Evolutionary conservation across 1,284 basidiomycete genomes (phyloP), one percentile per base, ranked within the genome.

Genomic region (Papiliotrema fonsecae): DNA sequence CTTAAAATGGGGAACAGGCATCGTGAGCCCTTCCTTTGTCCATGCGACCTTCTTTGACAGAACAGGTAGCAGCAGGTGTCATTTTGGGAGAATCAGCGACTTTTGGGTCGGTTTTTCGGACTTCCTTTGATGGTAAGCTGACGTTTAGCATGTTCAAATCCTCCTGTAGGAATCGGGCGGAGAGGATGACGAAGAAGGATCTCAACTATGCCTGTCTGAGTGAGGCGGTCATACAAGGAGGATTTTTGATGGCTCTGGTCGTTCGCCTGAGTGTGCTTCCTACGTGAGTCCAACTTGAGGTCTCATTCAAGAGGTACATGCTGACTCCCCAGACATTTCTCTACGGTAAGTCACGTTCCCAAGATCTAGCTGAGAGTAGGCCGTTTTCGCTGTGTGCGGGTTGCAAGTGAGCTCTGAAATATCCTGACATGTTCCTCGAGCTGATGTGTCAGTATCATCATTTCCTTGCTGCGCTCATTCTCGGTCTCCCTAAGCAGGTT

Each of bases 231-330:
- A 77, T 85, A 4, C 83, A 87, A 28, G 88, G 88, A 22, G 87
- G 87, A 0, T 87, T 90, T 73, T 81, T 77, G 62, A 81, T 89
- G 56, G 83, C 85, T 1, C 76, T 88, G 27, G 78, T 87, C 35
- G 84, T 82, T 7, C 79, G 87, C 24, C 75, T 87, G 49, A 86
- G 83, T 57, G 86, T 85, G n/a, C 87, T 88, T 45, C 88, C 88
- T 1, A 86, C 86, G 69, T 73, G 39, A 54, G 67, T 58, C 4
- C 5, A 16, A 16, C 22, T 24, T 16, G 42, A 43, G 7, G 14
- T 10, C 11, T 41, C 24, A 7, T 13, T 41, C 11, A 24, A 14
- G 19, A 11, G 6, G 11, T 10, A 24, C 14, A 16, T 34, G 44
- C 21, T 38, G 9, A 45, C 42, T 14, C n/a, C n/a, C 11, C 35